A percentile compares a stretch with the other conserved stretches of the same genome.
phyloP scores from a whole-genome alignment of 306 rosid species.

The Begonia peltatifolia region DNA sequence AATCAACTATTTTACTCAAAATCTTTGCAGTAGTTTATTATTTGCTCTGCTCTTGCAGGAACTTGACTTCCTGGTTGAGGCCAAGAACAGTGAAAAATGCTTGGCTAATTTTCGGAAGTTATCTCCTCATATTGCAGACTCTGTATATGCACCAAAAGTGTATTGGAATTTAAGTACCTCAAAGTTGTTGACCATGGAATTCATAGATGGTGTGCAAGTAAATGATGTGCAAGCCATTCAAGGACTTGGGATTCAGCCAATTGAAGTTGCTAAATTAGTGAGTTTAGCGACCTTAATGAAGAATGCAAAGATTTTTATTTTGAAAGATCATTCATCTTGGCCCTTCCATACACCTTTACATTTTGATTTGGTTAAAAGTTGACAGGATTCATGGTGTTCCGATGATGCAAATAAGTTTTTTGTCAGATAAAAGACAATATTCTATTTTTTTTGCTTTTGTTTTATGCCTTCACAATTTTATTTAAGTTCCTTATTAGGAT shows the following conservation, averaged over 20 bases:
- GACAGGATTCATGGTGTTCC: too few species aligned
- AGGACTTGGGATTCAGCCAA: conserved; percentile 56
- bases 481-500: not conserved
- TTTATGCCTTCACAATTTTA: not conserved
- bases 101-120: conserved; percentile 65
- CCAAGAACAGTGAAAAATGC: conserved; percentile 85
- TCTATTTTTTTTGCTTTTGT: too few species aligned
- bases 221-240: conserved; percentile 54
- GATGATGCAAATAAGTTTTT: too few species aligned
- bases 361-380: not conserved
- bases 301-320: conserved; percentile 5
- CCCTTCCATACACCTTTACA: not conserved
- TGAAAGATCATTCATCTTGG: not conserved
- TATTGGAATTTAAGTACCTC: conserved; percentile 76
- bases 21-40: not conserved
- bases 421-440: too few species aligned
- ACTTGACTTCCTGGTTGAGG: conserved; percentile 74
- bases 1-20: conserved; percentile 2
- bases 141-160: conserved; percentile 77
- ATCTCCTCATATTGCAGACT: conserved; percentile 83
- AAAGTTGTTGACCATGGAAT: conserved; percentile 92
- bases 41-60: conserved; percentile 33
- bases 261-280: conserved; percentile 77
- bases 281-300: conserved; percentile 12
- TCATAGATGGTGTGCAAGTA: conserved; percentile 71